Conservation (phyloP, 768 basidiomycete species). For the Tubosaeta sp. region DNA sequence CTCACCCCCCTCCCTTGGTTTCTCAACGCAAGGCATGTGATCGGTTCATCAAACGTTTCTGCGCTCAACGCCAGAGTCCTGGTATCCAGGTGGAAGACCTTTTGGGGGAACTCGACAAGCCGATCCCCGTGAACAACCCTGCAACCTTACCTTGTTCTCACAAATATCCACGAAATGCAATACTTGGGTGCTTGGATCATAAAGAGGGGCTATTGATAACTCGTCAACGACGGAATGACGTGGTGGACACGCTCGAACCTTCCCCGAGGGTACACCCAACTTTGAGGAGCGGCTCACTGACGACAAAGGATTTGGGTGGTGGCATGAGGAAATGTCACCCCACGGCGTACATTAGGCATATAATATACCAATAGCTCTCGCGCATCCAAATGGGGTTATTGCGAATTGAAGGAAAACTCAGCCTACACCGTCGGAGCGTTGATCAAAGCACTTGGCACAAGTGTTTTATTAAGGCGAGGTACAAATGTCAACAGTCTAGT, state of each 20-base stretch:
- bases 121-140: background rate
- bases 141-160: slow-evolving; percentile 14
- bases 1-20: slow-evolving; percentile 29
- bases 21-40: slow-evolving; percentile 57
- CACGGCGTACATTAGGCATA: background rate
- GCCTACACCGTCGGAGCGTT: background rate
- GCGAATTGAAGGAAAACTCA: slow-evolving; percentile 8
- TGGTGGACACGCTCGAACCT: slow-evolving; percentile 36
- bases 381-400: slow-evolving; percentile 7
- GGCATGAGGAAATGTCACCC: slow-evolving; percentile 8
- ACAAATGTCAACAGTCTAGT: slow-evolving; percentile 15
- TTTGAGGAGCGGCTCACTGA: slow-evolving; percentile 43
- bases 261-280: slow-evolving; percentile 58
- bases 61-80: slow-evolving; percentile 35
- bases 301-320: slow-evolving; percentile 14
- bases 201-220: slow-evolving; percentile 49
- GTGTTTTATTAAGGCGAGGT: slow-evolving; percentile 17
- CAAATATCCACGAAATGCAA: slow-evolving; percentile 69
- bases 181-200: slow-evolving; percentile 47
- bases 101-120: slow-evolving; percentile 1
- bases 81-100: slow-evolving; percentile 38
- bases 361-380: slow-evolving; percentile 6
- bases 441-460: background rate
- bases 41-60: slow-evolving; percentile 50
- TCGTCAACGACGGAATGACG: background rate